Evolutionary conservation across 176 grass and related monocot species (phyloP), one percentile per base, ranked within the genome.

Genomic region (Ensete ventricosum): DNA sequence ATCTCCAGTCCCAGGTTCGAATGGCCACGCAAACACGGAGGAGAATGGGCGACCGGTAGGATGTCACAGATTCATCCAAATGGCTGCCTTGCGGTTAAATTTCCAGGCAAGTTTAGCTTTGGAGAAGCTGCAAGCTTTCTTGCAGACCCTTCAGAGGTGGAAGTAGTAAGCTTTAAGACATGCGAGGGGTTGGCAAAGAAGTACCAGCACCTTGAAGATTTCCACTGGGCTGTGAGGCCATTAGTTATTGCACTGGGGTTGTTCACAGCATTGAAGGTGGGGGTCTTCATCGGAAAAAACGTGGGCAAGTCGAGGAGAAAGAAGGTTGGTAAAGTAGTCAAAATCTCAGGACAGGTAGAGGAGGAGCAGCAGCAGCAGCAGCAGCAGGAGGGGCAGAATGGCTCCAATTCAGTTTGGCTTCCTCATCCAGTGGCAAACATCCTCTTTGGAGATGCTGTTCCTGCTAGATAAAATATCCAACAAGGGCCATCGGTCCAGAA

Each of bases 171-270:
- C 77, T 99, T 99, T 63, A 83, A 88, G 67, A 91, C 86, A 49
- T 99, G 91, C 0, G 84, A 99, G 17, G 96, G 96, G 64, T 66
- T 91, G n/a, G 73, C 88, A 53, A 89, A 94, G 87, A 99, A 99
- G 73, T 99, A 94, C 43, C 82, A 89, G 65, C 96, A 99, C 81
- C 89, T 99, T 0, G 91, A 99, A 74, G 91, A 99, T 70, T 95
- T 91, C 67, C 96, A 99, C 59, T 99, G 96, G 96, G 88, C 74
- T 1, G 82, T 99, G 7, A 86, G 91, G 86, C 96, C 96, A 3
- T 84, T 99, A 54, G 80, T 91, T 75, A 85, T 91, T 10, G 84
- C 84, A 11, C 51, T 99, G 43, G 91, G 96, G 22, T 82, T 94
- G 71, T 91, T 99, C 55, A 86, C 90, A 2, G 81, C 84, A 53